Evolutionary conservation across 257 asterid genomes (phyloP).

Genomic region (Solanum chilense): DNA sequence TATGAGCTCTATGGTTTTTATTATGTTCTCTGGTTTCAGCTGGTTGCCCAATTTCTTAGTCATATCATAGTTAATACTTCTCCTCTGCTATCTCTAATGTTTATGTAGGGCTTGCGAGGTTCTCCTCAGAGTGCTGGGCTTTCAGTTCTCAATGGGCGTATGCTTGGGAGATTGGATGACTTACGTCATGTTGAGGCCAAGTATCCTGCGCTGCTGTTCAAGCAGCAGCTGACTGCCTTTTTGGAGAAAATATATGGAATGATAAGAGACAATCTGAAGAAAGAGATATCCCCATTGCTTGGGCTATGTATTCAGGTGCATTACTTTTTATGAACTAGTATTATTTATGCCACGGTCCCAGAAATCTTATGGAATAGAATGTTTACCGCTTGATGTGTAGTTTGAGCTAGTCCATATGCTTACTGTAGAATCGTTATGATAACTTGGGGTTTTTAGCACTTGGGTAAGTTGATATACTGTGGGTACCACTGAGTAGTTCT

Average conservation of each 20-base stretch:
- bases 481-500: neutral
- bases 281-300: constrained; percentile 92
- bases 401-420: neutral
- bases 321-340: neutral
- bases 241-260: constrained; percentile 96
- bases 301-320: constrained; percentile 93
- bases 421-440: neutral
- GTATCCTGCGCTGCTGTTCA: constrained; percentile 94
- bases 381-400: neutral
- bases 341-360: neutral
- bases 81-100: constrained; percentile 1
- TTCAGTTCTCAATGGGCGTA: constrained; percentile 73
- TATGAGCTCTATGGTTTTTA: constrained; percentile 14
- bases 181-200: constrained; percentile 97
- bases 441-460: neutral
- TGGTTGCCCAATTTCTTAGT: neutral
- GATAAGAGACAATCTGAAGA: constrained; percentile 92
- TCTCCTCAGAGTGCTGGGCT: constrained; percentile 94
- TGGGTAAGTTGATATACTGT: neutral
- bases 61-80: constrained; percentile 3
- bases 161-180: constrained; percentile 88
- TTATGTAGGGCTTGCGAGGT: constrained; percentile 67
- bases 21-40: constrained; percentile 12
- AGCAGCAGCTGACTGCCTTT: constrained; percentile 99
- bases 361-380: neutral